phyloP scores from a whole-genome alignment of 2,329 filamentous ascomycete species.

The Colletotrichum cordylinicola region DNA sequence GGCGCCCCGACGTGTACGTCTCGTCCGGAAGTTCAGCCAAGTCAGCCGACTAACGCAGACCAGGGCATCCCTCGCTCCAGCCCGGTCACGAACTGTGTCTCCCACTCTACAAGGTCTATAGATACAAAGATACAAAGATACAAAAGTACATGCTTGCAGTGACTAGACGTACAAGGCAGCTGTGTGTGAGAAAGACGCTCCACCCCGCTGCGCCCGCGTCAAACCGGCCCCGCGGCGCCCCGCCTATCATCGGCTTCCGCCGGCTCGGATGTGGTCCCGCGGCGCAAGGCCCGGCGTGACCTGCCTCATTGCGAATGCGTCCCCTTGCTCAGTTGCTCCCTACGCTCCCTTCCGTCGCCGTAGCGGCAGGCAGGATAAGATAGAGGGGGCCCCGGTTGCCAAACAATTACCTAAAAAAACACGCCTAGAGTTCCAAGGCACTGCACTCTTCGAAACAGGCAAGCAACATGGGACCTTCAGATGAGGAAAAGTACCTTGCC shows the following conservation, averaged over 20 bases:
- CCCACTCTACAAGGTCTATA: neutral
- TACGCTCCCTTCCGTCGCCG: neutral
- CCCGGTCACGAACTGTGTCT: neutral
- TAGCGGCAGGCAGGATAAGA: neutral
- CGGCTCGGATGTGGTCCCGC: slow-evolving; percentile 6
- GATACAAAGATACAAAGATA: neutral
- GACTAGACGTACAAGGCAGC: neutral
- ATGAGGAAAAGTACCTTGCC: neutral
- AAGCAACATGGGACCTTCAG: neutral
- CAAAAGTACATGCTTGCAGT: neutral
- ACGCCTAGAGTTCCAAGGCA: neutral
- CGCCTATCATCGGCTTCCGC: slow-evolving; percentile 21
- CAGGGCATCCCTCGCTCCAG: slow-evolving; percentile 3
- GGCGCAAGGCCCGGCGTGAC: slow-evolving; percentile 1
- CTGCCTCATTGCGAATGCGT: neutral
- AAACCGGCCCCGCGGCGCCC: slow-evolving; percentile 1
- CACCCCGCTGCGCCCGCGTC: slow-evolving; percentile 1
- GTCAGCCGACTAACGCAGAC: slow-evolving; percentile 14
- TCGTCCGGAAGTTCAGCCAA: slow-evolving; percentile 7
- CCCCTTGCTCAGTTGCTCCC: neutral
- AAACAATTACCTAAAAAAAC: slow-evolving; percentile 20
- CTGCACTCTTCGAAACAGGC: neutral
- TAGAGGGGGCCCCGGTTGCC: neutral
- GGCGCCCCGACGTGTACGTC: neutral
- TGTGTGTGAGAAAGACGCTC: neutral